Percentiles rank a stretch among this genome's conserved stretches.
Evolutionary conservation across 2,329 filamentous ascomycete species (phyloP).

Genomic region (Ophiostoma himal-ulmi): DNA sequence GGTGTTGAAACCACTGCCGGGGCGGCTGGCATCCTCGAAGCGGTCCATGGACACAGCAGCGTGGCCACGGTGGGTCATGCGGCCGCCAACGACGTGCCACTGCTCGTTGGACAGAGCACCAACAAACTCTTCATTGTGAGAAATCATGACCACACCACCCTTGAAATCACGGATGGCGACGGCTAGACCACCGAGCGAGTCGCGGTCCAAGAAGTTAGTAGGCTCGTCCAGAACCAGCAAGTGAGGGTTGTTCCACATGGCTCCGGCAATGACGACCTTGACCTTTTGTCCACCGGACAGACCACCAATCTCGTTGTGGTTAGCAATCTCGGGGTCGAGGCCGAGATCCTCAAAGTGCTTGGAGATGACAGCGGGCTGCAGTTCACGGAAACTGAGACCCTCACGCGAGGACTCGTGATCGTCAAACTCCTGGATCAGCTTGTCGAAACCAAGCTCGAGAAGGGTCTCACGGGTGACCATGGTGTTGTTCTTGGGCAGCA

Average conservation of each 20-base stretch:
- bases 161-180: constrained; percentile 97
- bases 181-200: constrained; percentile 93
- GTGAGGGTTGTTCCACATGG: constrained; percentile 99
- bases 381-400: constrained; percentile 89
- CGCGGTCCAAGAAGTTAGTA: constrained; percentile 97
- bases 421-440: constrained; percentile 95
- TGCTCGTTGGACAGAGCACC: constrained; percentile 93
- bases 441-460: constrained; percentile 76
- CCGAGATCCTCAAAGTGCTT: constrained; percentile 98
- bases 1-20: constrained; percentile 41
- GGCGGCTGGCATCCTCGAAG: constrained; percentile 71
- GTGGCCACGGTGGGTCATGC: constrained; percentile 76
- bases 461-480: constrained; percentile 92
- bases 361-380: constrained; percentile 88
- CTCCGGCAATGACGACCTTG: constrained; percentile 93
- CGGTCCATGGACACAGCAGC: constrained; percentile 68
- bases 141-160: constrained; percentile 98
- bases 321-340: constrained; percentile 93
- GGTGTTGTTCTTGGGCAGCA: constrained; percentile 88
- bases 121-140: constrained; percentile 98
- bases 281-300: constrained; percentile 97
- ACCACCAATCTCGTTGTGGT: constrained; percentile 96
- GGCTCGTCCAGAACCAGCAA: constrained; percentile 95
- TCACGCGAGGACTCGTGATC: constrained; percentile 98
- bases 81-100: constrained; percentile 87